Evolutionary conservation across 768 basidiomycete species (phyloP).

Genomic region (Crepidotus variabilis): DNA sequence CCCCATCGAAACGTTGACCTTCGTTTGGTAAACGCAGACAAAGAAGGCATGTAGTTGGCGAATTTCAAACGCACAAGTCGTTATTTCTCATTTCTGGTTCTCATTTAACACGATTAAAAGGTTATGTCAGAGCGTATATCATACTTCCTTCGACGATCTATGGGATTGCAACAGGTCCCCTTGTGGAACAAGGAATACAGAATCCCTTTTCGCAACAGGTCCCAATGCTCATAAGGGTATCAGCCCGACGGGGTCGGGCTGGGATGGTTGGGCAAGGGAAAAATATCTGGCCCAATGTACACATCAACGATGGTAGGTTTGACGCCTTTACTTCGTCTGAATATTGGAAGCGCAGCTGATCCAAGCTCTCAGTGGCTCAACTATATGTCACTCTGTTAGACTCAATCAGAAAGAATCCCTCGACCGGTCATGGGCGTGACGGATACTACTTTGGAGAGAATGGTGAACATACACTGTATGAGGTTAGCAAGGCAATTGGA

Average conservation of each 20-base stretch:
- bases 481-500: constrained; percentile 34
- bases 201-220: constrained; percentile 50
- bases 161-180: constrained; percentile 39
- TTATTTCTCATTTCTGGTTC: too few relatives aligned
- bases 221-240: constrained; percentile 36
- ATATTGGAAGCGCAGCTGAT: neutral
- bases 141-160: constrained; percentile 53
- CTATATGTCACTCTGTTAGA: constrained; percentile 32
- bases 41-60: constrained; percentile 32
- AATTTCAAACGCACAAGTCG: neutral
- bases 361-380: constrained; percentile 3
- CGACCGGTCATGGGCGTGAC: constrained; percentile 40
- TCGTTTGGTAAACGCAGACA: constrained; percentile 41
- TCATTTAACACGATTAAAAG: constrained; percentile 21
- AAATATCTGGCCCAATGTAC: constrained; percentile 52
- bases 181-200: constrained; percentile 45
- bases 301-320: constrained; percentile 46
- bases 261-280: constrained; percentile 51
- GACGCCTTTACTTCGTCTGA: neutral
- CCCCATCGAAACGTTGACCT: constrained; percentile 50
- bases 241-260: constrained; percentile 39
- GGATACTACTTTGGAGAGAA: constrained; percentile 54
- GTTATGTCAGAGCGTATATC: constrained; percentile 50
- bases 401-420: constrained; percentile 22
- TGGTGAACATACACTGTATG: constrained; percentile 40